A percentile compares a stretch with the other conserved stretches of the same genome.
Evolutionary conservation across 2,329 filamentous ascomycete species (phyloP).

Genomic region (Trichoderma breve): DNA sequence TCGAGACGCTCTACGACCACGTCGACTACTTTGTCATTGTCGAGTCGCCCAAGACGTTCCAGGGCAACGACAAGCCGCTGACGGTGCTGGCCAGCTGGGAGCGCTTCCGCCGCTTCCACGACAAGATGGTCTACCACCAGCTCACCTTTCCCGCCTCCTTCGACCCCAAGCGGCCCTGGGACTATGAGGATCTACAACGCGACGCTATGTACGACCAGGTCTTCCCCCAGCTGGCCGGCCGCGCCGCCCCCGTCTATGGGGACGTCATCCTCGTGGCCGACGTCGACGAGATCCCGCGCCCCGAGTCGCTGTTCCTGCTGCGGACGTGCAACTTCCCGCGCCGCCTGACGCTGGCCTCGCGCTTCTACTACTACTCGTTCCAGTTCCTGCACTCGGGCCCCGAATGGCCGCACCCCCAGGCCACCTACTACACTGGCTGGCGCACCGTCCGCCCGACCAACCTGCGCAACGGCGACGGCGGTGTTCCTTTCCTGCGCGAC

Average conservation of each 20-base stretch:
- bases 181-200: conserved; percentile 52
- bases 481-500: conserved; percentile 37
- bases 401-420: conserved; percentile 58
- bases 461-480: conserved; percentile 49
- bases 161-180: conserved; percentile 43
- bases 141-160: conserved; percentile 46
- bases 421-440: conserved; percentile 49
- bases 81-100: conserved; percentile 51
- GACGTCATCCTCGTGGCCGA: conserved; percentile 61
- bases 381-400: conserved; percentile 45
- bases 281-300: conserved; percentile 59
- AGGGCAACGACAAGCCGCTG: conserved; percentile 54
- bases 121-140: conserved; percentile 61
- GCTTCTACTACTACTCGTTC: conserved; percentile 59
- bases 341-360: conserved; percentile 50
- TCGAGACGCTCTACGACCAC: conserved; percentile 54
- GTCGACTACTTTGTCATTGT: conserved; percentile 67
- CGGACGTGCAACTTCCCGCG: conserved; percentile 52
- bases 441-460: conserved; percentile 53
- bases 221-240: conserved; percentile 46
- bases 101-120: conserved; percentile 50
- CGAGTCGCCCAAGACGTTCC: conserved; percentile 59
- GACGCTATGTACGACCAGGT: conserved; percentile 59
- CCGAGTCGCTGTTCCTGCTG: conserved; percentile 47
- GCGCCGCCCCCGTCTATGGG: conserved; percentile 42